Evolutionary conservation across 352 stramenopile genomes (phyloP).

Genomic region (Phytopythium vexans): DNA sequence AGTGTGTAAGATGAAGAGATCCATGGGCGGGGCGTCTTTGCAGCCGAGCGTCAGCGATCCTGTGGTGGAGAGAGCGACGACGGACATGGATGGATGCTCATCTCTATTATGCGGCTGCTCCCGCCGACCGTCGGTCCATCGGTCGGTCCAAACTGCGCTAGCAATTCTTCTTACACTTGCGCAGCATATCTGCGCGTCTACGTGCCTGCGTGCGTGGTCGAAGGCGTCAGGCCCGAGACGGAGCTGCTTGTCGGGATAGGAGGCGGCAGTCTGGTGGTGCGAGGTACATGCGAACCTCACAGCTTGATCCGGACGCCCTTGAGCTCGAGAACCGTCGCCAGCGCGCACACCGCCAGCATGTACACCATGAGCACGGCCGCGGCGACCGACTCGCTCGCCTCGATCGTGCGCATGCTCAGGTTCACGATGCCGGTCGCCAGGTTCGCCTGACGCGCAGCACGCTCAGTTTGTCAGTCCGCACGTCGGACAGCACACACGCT

Average conservation of each 20-base stretch:
- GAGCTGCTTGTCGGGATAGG: too few relatives aligned
- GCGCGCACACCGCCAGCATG: constrained; percentile 56
- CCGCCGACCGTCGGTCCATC: too few relatives aligned
- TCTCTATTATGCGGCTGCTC: not conserved
- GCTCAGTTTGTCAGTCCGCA: not conserved
- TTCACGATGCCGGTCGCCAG: constrained; percentile 74
- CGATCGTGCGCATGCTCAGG: constrained; percentile 80
- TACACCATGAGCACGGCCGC: constrained; percentile 50
- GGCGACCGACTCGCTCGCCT: constrained; percentile 34
- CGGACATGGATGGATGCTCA: constrained; percentile 1
- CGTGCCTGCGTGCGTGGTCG: too few relatives aligned
- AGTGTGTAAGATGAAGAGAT: too few relatives aligned
- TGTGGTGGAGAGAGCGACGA: constrained; percentile 1
- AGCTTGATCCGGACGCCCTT: constrained; percentile 69
- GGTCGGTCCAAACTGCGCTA: too few relatives aligned
- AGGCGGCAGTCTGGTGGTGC: too few relatives aligned
- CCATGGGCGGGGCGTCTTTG: too few relatives aligned
- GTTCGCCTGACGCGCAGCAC: constrained; percentile 45
- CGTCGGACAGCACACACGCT: not conserved
- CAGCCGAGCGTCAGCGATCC: not conserved
- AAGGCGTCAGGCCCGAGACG: too few relatives aligned
- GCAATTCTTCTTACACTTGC: too few relatives aligned
- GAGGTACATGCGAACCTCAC: constrained; percentile 8
- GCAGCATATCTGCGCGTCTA: too few relatives aligned
- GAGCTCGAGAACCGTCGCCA: constrained; percentile 55